Conservation (phyloP, 1,284 basidiomycete genomes). For the Serendipita sp. region DNA sequence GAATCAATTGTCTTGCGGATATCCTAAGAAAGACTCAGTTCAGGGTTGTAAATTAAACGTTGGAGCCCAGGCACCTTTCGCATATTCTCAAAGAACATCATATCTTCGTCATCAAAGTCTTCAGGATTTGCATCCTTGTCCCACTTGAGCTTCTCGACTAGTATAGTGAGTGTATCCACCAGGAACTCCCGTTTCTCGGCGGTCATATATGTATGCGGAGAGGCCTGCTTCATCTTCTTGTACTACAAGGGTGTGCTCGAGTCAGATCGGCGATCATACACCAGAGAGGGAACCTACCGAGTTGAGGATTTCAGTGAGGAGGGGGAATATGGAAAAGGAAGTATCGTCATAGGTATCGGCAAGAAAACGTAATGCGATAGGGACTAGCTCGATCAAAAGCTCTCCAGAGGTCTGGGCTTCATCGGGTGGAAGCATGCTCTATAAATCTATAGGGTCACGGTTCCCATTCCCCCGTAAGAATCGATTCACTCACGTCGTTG, state of each 20-base stretch:
- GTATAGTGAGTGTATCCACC: constrained; percentile 61
- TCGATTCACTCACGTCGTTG: constrained; percentile 46
- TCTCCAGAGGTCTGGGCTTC: constrained; percentile 49
- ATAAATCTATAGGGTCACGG: not conserved
- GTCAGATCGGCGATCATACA: constrained; percentile 7
- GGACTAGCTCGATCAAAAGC: constrained; percentile 58
- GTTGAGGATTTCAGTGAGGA: constrained; percentile 61
- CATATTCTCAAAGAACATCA: constrained; percentile 70
- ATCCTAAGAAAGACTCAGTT: constrained; percentile 34
- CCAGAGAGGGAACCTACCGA: constrained; percentile 36
- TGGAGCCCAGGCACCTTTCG: constrained; percentile 44
- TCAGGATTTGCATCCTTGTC: constrained; percentile 66
- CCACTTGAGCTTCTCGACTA: constrained; percentile 88
- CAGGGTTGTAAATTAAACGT: constrained; percentile 9
- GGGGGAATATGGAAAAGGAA: constrained; percentile 68
- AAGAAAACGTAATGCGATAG: constrained; percentile 78
- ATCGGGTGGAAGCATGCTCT: constrained; percentile 27
- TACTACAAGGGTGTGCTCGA: constrained; percentile 34
- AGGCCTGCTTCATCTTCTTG: constrained; percentile 60
- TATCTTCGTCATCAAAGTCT: constrained; percentile 82
- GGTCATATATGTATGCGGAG: constrained; percentile 49
- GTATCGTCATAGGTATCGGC: constrained; percentile 82
- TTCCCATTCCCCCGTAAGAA: constrained; percentile 8
- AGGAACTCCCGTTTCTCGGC: constrained; percentile 68
- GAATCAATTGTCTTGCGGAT: constrained; percentile 73